A percentile compares a stretch with the other conserved stretches of the same genome.
These are phyloP conservation scores for Neofusicoccum laricinum DNA, from an alignment of 2,329 filamentous ascomycete genomes.

Conservation along the genomic window DNA sequence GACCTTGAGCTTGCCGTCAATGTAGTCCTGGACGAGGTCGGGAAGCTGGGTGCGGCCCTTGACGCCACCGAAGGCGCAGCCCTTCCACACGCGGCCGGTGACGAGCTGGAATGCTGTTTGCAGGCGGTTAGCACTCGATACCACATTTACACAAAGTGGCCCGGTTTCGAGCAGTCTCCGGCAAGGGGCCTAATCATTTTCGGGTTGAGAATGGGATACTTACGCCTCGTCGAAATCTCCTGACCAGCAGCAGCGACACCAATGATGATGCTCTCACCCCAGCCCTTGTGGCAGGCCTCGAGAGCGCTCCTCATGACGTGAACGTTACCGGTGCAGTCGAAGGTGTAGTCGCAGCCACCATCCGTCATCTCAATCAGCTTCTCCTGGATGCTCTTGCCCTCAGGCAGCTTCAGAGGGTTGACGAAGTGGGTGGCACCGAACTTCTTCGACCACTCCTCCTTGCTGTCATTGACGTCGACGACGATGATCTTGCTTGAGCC, in stretches of 20 bases:
- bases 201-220: slow-evolving; percentile 41
- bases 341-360: slow-evolving; percentile 97
- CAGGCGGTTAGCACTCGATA: background rate
- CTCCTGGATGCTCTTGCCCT: slow-evolving; percentile 78
- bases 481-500: slow-evolving; percentile 75
- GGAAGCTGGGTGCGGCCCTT: slow-evolving; percentile 94
- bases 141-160: background rate
- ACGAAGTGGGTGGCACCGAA: slow-evolving; percentile 97
- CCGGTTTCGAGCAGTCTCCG: too few species aligned
- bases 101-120: slow-evolving; percentile 90
- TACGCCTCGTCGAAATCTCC: slow-evolving; percentile 90
- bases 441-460: slow-evolving; percentile 89
- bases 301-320: slow-evolving; percentile 92
- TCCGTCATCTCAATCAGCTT: slow-evolving; percentile 97
- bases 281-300: slow-evolving; percentile 98
- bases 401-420: slow-evolving; percentile 69
- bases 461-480: slow-evolving; percentile 78
- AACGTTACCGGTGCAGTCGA: slow-evolving; percentile 98
- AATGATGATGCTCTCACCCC: slow-evolving; percentile 97
- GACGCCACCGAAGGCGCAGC: slow-evolving; percentile 96
- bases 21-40: slow-evolving; percentile 83
- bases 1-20: slow-evolving; percentile 87
- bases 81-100: slow-evolving; percentile 95
- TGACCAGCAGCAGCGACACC: slow-evolving; percentile 95
- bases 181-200: too few species aligned